phyloP scores from a whole-genome alignment of 2,329 filamentous ascomycete genomes.

The Trichoderma brevicompactum region DNA sequence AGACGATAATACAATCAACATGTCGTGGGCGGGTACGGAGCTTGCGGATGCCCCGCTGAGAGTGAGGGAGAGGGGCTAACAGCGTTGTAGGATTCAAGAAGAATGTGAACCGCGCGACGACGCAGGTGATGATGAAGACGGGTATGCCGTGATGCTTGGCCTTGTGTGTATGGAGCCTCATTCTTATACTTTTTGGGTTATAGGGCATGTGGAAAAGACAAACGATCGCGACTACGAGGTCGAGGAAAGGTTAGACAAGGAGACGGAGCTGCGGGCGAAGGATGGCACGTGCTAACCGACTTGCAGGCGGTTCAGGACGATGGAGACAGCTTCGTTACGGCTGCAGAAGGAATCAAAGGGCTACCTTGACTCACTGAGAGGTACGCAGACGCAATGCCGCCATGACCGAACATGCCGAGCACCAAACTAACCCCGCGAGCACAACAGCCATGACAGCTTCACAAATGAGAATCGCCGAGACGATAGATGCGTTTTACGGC shows the following conservation, averaged over 20 bases:
- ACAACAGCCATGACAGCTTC: conserved; percentile 90
- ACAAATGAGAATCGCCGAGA: conserved; percentile 99
- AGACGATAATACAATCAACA: conserved; percentile 43
- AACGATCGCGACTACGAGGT: conserved; percentile 99
- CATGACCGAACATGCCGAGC: conserved; percentile 1
- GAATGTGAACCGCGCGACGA: conserved; percentile 97
- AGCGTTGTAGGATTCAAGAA: conserved; percentile 63
- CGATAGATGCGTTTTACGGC: conserved; percentile 98
- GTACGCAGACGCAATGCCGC: conserved; percentile 47
- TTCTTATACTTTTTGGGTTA: not conserved
- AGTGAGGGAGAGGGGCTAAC: conserved; percentile 36
- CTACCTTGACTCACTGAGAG: conserved; percentile 92
- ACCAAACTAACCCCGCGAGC: not conserved
- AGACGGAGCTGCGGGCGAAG: not conserved
- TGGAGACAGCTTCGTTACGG: conserved; percentile 91
- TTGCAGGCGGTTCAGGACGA: conserved; percentile 86
- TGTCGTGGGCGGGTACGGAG: conserved; percentile 72
- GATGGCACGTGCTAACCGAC: conserved; percentile 32
- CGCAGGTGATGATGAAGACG: conserved; percentile 99
- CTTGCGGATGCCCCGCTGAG: conserved; percentile 36
- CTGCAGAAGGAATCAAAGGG: conserved; percentile 98
- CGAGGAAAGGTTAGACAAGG: conserved; percentile 72
- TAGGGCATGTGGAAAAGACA: conserved; percentile 95
- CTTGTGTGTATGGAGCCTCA: not conserved
- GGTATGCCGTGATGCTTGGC: conserved; percentile 53